Conservation (phyloP, 2,329 filamentous ascomycete species). For the Daldinia sp. region DNA sequence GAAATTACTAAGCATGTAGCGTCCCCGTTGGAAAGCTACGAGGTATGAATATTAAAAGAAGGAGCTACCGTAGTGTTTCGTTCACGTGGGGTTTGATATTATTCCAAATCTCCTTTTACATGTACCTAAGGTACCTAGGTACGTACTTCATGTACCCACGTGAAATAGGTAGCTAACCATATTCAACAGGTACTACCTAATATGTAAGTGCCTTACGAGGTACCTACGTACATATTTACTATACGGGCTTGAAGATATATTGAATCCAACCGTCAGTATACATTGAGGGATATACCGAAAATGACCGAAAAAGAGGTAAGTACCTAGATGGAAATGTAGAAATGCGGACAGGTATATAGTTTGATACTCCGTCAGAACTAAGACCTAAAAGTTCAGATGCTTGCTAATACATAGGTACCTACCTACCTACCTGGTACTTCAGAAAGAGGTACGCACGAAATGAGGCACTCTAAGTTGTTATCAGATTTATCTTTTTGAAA, state of each 20-base stretch:
- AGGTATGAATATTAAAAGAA: neutral
- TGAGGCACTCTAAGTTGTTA: neutral
- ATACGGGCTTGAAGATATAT: too few species aligned
- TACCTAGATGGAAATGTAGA: neutral
- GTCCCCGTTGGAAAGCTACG: neutral
- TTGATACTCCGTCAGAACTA: neutral
- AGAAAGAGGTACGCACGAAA: too few species aligned
- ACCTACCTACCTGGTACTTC: too few species aligned
- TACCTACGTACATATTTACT: too few species aligned
- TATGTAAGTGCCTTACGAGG: too few species aligned
- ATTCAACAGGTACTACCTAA: too few species aligned
- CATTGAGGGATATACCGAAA: neutral
- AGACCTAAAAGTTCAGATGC: neutral
- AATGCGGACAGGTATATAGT: neutral
- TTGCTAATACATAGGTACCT: neutral
- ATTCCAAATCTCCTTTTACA: neutral
- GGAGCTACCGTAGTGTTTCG: neutral
- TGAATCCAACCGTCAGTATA: neutral
- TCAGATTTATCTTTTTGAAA: neutral
- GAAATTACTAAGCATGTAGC: neutral
- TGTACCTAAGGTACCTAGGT: neutral
- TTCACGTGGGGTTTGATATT: constrained; percentile 1
- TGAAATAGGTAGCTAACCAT: too few species aligned
- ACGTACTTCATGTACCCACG: too few species aligned
- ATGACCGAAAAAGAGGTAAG: too few species aligned